A percentile compares a stretch with the other conserved stretches of the same genome.
phyloP scores from a whole-genome alignment of 2,329 filamentous ascomycete genomes.

The Akanthomyces dipterigenus region DNA sequence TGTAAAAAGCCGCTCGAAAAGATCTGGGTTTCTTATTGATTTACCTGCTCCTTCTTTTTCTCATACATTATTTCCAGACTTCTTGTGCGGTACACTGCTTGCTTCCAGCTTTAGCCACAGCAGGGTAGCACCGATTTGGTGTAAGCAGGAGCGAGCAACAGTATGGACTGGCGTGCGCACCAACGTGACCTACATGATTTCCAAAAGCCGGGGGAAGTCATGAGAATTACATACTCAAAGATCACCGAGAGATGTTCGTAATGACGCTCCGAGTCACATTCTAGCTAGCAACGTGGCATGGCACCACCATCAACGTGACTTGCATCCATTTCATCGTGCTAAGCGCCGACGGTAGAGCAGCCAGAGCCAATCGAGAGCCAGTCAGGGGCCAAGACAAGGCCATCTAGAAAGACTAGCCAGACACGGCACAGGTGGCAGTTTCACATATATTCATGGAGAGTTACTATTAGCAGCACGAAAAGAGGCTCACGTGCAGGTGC shows the following conservation, averaged over 20 bases:
- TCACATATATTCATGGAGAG: background rate
- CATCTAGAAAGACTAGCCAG: background rate
- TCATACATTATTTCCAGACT: too few species aligned
- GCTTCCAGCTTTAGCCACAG: background rate
- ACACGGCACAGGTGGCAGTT: background rate
- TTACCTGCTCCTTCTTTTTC: too few species aligned
- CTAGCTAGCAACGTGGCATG: conserved; percentile 1
- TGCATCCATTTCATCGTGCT: background rate
- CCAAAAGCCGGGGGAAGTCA: background rate
- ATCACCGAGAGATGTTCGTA: background rate
- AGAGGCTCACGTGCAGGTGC: conserved; percentile 3
- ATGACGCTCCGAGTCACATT: background rate
- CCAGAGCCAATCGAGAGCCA: background rate
- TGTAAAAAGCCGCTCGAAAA: too few species aligned
- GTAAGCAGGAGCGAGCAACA: background rate
- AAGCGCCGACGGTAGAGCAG: background rate
- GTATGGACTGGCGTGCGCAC: background rate
- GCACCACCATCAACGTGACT: background rate
- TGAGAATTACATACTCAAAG: background rate
- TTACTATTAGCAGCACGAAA: conserved; percentile 2
- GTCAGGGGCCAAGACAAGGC: background rate
- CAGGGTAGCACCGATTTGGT: background rate
- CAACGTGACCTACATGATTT: conserved; percentile 1
- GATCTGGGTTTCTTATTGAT: too few species aligned
- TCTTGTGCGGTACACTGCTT: too few species aligned